These are phyloP conservation scores for Lactarius sp. DNA, from an alignment of 768 basidiomycete species.

Conservation along the genomic window DNA sequence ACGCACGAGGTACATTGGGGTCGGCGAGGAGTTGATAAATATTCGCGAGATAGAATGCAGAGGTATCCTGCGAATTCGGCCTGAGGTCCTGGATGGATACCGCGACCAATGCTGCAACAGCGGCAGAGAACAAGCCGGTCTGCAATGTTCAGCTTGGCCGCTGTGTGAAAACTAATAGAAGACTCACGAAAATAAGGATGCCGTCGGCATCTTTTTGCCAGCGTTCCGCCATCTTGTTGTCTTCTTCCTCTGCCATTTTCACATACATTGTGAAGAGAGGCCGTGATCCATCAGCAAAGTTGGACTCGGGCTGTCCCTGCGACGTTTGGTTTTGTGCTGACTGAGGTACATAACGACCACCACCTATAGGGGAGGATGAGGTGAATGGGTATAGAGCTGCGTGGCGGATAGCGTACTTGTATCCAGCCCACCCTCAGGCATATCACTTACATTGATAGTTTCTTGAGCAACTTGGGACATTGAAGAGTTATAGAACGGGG, in stretches of 20 bases:
- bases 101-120: neutral
- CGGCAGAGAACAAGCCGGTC: conserved; percentile 6
- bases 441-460: neutral
- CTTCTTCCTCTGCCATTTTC: conserved; percentile 22
- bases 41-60: neutral
- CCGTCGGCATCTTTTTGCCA: neutral
- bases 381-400: neutral
- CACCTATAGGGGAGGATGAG: neutral
- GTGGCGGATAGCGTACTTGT: neutral
- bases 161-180: neutral
- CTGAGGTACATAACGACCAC: neutral
- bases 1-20: neutral
- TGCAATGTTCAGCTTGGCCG: neutral
- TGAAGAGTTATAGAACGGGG: neutral
- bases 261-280: neutral
- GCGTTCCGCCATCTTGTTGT: neutral
- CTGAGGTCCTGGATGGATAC: neutral
- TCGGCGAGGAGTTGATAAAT: conserved; percentile 4
- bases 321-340: neutral
- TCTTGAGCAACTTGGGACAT: neutral
- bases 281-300: neutral
- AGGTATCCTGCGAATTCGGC: neutral
- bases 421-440: neutral
- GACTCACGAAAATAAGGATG: neutral
- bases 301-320: neutral